Percentiles rank a stretch among this genome's conserved stretches.
phyloP scores from a whole-genome alignment of 116 monocot species.

The Posidonia oceanica region DNA sequence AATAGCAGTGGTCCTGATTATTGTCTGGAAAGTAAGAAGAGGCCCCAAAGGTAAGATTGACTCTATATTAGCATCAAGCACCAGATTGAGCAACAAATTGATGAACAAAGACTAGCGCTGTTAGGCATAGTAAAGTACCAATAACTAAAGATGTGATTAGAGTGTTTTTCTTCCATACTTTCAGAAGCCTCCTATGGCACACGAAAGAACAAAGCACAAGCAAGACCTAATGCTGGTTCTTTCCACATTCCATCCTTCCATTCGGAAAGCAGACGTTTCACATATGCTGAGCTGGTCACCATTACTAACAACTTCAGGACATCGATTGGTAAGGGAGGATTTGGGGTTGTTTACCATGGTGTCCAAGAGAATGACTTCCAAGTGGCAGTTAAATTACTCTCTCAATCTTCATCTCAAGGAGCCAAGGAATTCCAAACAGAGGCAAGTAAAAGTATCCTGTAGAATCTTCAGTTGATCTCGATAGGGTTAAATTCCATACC shows the following conservation, averaged over 20 bases:
- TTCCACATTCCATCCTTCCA: not conserved
- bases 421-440: conserved; percentile 31
- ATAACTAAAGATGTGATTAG: no score
- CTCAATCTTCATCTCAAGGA: conserved; percentile 26
- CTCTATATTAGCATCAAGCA: no score
- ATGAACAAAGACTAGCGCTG: no score
- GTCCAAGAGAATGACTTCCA: conserved; percentile 15
- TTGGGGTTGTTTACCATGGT: conserved; percentile 36
- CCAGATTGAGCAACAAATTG: no score
- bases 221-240: not conserved
- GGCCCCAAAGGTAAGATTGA: no score
- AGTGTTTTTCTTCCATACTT: no score
- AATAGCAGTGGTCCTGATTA: not conserved
- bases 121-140: no score
- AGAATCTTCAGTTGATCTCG: not conserved
- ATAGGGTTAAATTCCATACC: not conserved
- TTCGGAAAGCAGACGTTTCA: not conserved
- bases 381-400: conserved; percentile 39
- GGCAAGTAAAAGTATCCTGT: conserved; percentile 11
- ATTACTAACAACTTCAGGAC: conserved; percentile 27
- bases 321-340: conserved; percentile 36
- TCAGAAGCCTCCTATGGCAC: no score
- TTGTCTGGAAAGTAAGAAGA: not conserved
- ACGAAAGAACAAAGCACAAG: not conserved
- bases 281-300: not conserved